Base-by-base conservation (phyloP, 441 rosid genomes). In the Brassica hybrid region DNA sequence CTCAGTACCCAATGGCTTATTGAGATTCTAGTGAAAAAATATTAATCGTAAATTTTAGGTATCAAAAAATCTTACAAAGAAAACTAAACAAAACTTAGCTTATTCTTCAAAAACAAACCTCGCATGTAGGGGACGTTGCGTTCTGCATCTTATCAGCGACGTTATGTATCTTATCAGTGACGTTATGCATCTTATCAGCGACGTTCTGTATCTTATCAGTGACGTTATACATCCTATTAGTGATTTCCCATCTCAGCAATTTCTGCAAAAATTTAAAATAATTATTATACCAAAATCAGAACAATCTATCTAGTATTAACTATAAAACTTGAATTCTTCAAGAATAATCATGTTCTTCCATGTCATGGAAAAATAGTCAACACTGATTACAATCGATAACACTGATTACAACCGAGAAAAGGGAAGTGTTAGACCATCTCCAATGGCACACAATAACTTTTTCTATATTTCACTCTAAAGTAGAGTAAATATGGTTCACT, bases 241-340 rank as follows among this genome's bases (percentile, higher is more conserved):
- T 54, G 61, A 82, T 67, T 69, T 83, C 74, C 94, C 88, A 89
- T 68, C 81, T 86, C 7, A 75, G 62, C 69, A 92, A 56, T 80
- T 79, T 85, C 99, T 94, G 97, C 78, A 84, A 50, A 71, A 21
- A n/a, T n/a, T 27, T 1, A 52, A 1, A 13, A n/a, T n/a, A n/a
- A 1, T 34, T 50, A 60, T 14, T 38, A 38, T 38, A 38, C 45
- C 45, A 38, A 13, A 16, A 54, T 27, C 23, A 69, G 21, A 41
- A 62, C 16, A 13, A 25, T 14, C 14, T 10, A 36, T 52, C 9
- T 12, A 14, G 17, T 17, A 7, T 68, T 52, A 45, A 76, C 64
- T 14, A 52, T 14, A 21, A 14, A 50, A 32, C 21, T 9, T 2
- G 52, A 60, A 21, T 34, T 23, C 4, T 36, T 11, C 57, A 76